phyloP scores from a whole-genome alignment of 163 green algal genomes.

The Prototheca cutis region DNA sequence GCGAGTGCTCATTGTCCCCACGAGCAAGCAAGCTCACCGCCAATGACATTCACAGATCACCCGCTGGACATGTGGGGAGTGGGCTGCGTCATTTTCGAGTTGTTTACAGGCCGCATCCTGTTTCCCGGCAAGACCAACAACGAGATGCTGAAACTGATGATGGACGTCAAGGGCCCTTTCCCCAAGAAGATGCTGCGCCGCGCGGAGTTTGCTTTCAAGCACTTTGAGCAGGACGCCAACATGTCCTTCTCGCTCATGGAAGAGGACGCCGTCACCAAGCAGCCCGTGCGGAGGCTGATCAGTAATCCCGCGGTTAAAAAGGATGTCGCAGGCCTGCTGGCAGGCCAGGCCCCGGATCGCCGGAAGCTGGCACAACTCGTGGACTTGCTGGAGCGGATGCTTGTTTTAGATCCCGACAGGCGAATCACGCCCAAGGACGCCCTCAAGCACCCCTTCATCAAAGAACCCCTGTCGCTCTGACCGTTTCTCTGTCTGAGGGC shows the following conservation, averaged over 20 bases:
- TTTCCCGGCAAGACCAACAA: slow-evolving; percentile 96
- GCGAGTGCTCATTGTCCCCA: no score
- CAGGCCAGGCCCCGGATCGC: slow-evolving; percentile 21
- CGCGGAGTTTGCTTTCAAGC: slow-evolving; percentile 73
- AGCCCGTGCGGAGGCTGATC: slow-evolving; percentile 62
- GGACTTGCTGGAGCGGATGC: slow-evolving; percentile 32
- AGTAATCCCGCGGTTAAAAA: slow-evolving; percentile 51
- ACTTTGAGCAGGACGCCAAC: slow-evolving; percentile 84
- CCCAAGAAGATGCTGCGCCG: slow-evolving; percentile 90
- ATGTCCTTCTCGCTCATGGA: slow-evolving; percentile 75
- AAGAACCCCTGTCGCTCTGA: slow-evolving; percentile 10
- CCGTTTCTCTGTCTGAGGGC: no score
- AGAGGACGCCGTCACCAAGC: slow-evolving; percentile 77
- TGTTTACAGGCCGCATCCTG: slow-evolving; percentile 91
- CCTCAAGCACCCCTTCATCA: slow-evolving; percentile 76
- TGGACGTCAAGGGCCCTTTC: slow-evolving; percentile 91
- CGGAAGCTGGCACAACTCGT: slow-evolving; percentile 23
- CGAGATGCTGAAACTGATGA: slow-evolving; percentile 95
- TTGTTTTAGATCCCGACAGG: slow-evolving; percentile 55
- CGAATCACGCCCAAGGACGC: slow-evolving; percentile 70
- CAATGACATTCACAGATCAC: slow-evolving; percentile 48
- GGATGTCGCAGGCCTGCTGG: slow-evolving; percentile 59
- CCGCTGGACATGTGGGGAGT: slow-evolving; percentile 96
- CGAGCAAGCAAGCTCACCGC: not conserved
- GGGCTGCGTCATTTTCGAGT: slow-evolving; percentile 92